Evolutionary conservation across 768 basidiomycete genomes (phyloP), one percentile per base, ranked within the genome.

Genomic region (Hemileccinum rubropunctum): DNA sequence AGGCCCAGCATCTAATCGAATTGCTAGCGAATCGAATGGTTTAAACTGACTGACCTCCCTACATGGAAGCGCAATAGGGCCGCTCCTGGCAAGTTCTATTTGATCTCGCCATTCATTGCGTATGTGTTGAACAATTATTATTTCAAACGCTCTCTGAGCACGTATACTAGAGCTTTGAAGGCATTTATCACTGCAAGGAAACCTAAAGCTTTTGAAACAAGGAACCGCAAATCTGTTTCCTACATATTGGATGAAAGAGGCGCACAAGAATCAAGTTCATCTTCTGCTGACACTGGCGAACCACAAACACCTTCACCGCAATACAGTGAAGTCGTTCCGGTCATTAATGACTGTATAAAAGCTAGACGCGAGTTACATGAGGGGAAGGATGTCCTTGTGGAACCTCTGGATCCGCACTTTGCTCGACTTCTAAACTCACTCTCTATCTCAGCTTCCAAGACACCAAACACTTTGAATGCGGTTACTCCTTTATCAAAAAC

Each of bases 21-120:
- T 47, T 18, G 38, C 33, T 64, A 98, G 95, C 91, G 91, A 76
- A 98, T 98, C 58, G 87, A 94, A 64, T 99, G 97, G 97, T 97
- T 97, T 70, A 82, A 76, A 52, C 73, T 98, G 44, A 76, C 78
- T 17, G 93, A 98, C 65, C 74, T 99, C 9, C 97, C 95, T 1
- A 93, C 91, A 1, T 99, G 95, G 95, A 92, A 81, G 65, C 82
- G 82, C 59, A 86, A 80, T 64, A 88, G 80, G 62, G 73, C 77
- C 32, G 74, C 72, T 50, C 77, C 76, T 14, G 86, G 88, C 36
- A 93, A 89, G 67, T 98, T 97, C 69, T 99, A 97, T 72, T 76
- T 98, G 62, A 93, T 98, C 33, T 83, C 92, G 1, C 95, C 95
- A 4, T 97, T 98, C 72, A 92, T 99, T 58, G 78, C 74, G 89